Conservation (phyloP, 352 stramenopile genomes). For the Pseudoperonospora humuli region DNA sequence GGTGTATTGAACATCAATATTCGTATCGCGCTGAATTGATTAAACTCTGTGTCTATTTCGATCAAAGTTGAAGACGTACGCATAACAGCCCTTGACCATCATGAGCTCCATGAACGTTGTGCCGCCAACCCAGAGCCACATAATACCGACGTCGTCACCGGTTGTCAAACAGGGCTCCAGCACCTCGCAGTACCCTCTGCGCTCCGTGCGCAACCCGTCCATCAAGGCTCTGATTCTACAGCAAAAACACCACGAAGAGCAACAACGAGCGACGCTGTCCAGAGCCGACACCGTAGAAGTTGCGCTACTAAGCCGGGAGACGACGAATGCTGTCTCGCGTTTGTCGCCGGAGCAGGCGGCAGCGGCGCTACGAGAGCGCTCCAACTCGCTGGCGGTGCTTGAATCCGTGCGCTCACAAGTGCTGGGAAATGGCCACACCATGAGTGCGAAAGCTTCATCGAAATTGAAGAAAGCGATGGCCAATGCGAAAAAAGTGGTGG, state of each 20-base stretch:
- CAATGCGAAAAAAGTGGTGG: constrained; percentile 53
- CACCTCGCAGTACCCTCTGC: constrained; percentile 5
- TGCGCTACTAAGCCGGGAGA: constrained; percentile 22
- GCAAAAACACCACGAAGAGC: constrained; percentile 22
- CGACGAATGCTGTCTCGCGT: constrained; percentile 2
- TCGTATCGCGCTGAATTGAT: no score
- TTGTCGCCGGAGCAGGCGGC: constrained; percentile 16
- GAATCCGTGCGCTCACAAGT: constrained; percentile 23
- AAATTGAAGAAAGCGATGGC: constrained; percentile 64
- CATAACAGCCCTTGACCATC: neutral
- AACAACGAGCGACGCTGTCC: constrained; percentile 20
- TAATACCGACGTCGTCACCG: neutral
- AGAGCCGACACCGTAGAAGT: constrained; percentile 39
- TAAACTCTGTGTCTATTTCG: no score
- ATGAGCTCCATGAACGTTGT: constrained; percentile 17
- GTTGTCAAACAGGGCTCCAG: constrained; percentile 3
- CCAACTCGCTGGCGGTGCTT: constrained; percentile 43
- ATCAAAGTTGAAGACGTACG: neutral
- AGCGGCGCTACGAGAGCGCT: constrained; percentile 44
- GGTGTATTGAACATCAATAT: no score
- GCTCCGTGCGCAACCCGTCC: constrained; percentile 26
- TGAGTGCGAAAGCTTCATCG: constrained; percentile 43
- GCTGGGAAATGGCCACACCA: constrained; percentile 30
- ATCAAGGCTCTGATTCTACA: constrained; percentile 46
- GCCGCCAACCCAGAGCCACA: neutral